These are phyloP conservation scores for Pestalotiopsis sp. DNA, from an alignment of 2,329 filamentous ascomycete genomes.

Conservation along the genomic window DNA sequence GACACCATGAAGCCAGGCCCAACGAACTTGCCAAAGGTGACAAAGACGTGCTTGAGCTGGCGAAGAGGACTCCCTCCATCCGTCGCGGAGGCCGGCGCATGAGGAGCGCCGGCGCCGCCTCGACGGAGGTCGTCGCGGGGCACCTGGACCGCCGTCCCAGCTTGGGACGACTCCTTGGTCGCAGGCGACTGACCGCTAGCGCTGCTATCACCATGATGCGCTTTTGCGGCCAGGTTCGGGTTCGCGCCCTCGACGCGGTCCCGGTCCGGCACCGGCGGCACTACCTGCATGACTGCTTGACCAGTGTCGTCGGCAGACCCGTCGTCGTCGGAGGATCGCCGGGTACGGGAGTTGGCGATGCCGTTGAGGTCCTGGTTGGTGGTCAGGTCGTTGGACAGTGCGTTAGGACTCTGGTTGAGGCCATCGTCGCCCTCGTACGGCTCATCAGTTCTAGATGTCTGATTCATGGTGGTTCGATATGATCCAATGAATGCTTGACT, in stretches of 20 bases:
- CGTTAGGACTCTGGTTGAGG: constrained; percentile 57
- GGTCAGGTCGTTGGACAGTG: constrained; percentile 55
- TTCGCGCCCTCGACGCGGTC: constrained; percentile 12
- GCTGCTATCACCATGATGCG: constrained; percentile 16
- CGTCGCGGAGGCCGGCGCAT: constrained; percentile 3
- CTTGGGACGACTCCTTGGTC: constrained; percentile 12
- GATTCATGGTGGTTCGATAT: constrained; percentile 26
- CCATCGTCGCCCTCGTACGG: constrained; percentile 37
- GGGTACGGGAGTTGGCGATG: constrained; percentile 45
- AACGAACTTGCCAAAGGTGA: constrained; percentile 59
- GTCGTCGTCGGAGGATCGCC: constrained; percentile 20
- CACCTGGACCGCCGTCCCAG: constrained; percentile 16
- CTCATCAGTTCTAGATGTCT: constrained; percentile 39
- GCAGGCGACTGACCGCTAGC: constrained; percentile 24
- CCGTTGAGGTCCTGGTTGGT: constrained; percentile 58
- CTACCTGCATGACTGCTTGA: constrained; percentile 23
- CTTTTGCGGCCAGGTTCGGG: constrained; percentile 20
- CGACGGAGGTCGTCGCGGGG: constrained; percentile 13
- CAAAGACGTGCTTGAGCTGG: constrained; percentile 29
- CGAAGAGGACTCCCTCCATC: constrained; percentile 17
- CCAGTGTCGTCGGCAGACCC: constrained; percentile 29
- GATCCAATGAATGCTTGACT: background rate
- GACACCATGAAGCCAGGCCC: constrained; percentile 69
- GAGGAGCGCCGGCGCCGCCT: constrained; percentile 4
- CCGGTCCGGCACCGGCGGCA: constrained; percentile 18